phyloP scores from a whole-genome alignment of 2,329 filamentous ascomycete species.

The Fusarium siculi region DNA sequence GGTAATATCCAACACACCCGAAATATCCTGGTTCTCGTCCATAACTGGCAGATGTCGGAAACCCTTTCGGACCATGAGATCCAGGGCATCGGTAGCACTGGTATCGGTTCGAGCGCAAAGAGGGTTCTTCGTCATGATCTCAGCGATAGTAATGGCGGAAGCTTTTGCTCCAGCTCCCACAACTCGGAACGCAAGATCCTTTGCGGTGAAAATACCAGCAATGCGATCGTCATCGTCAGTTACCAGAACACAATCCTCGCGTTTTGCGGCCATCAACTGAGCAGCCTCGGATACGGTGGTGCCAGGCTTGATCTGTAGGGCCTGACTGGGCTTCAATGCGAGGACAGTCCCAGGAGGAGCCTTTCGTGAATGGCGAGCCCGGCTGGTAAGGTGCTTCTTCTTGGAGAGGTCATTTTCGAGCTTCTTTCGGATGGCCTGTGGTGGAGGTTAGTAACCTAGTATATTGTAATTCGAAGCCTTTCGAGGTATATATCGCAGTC shows the following conservation, averaged over 20 bases:
- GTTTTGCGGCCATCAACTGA: slow-evolving; percentile 98
- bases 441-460: slow-evolving; percentile 28
- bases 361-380: slow-evolving; percentile 88
- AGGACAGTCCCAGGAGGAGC: slow-evolving; percentile 96
- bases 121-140: slow-evolving; percentile 99
- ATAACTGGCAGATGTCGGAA: slow-evolving; percentile 98
- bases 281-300: slow-evolving; percentile 96
- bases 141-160: slow-evolving; percentile 88
- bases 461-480: slow-evolving; percentile 5
- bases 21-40: slow-evolving; percentile 99
- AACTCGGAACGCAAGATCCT: slow-evolving; percentile 97
- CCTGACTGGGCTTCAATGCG: slow-evolving; percentile 92
- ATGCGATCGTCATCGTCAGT: slow-evolving; percentile 98
- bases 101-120: slow-evolving; percentile 97
- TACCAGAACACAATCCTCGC: slow-evolving; percentile 96
- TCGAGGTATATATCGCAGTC: slow-evolving; percentile 28
- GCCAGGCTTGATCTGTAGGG: slow-evolving; percentile 94
- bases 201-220: slow-evolving; percentile 98
- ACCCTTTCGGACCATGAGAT: slow-evolving; percentile 98
- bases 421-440: slow-evolving; percentile 92
- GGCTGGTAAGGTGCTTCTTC: slow-evolving; percentile 85
- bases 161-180: slow-evolving; percentile 92
- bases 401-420: slow-evolving; percentile 98
- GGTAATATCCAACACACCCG: slow-evolving; percentile 96
- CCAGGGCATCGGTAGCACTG: slow-evolving; percentile 94